Evolutionary conservation across 139 green algal species (phyloP), one percentile per base, ranked within the genome.

Genomic region (Deuterostichococcus epilithicus): DNA sequence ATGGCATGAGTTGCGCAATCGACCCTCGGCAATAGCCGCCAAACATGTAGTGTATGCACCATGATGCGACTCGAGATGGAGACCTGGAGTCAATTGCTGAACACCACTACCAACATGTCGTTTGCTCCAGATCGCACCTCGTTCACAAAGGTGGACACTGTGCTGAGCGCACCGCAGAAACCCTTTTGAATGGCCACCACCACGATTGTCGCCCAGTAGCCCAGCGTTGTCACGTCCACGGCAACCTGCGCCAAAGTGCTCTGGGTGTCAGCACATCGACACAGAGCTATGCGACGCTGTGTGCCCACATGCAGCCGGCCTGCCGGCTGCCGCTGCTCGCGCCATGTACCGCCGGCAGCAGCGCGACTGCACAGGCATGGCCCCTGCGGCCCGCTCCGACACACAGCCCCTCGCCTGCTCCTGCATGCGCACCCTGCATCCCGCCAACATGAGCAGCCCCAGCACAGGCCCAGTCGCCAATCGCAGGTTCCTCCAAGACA

Each of bases 71-170:
- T 47, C 45, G 2, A 52, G 36, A 2, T 30, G 25, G 74, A 36
- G 2, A 78, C 32, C 37, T 37, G 26, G 22, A 20, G 3, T 25
- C 10, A 36, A 30, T 10, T 10, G 20, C 28, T 15, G 70, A 15
- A 18, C 38, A 63, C 13, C 5, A 4, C 42, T 3, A 18, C n/a
- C 42, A n/a, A 23, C 33, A 37, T 18, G 39, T 39, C 60, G 4
- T 4, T 25, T 74, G 71, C 30, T 8, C 26, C 30, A 23, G 23
- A 39, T 39, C 58, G 26, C 59, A 97, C 88, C 88, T 97, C 92
- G 5, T 88, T 81, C 2, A 94, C 85, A 69, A 89, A 91, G 0
- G 92, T 97, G 20, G 89, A 95, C 23, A 97, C 92, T 0, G 92
- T 97, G 76, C 80, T 90, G 22, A 97, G 80, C 25, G 86, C 86